Percentiles rank a stretch among this genome's conserved stretches.
phyloP scores from a whole-genome alignment of 768 basidiomycete species.

The Crepidotus variabilis region DNA sequence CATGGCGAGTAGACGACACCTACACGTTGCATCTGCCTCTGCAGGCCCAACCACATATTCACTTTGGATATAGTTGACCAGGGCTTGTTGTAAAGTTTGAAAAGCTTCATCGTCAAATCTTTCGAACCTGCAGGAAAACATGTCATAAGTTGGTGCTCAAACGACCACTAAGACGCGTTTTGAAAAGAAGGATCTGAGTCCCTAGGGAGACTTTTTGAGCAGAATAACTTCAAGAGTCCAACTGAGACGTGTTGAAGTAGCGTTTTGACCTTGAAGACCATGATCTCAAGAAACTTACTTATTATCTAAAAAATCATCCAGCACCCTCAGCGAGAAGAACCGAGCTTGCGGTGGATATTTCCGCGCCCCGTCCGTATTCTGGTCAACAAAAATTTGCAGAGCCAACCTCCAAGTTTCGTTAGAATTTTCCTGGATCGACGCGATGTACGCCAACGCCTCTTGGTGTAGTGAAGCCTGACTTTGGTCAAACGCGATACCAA shows the following conservation, averaged over 20 bases:
- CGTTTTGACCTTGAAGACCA: not conserved
- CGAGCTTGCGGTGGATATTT: conserved; percentile 71
- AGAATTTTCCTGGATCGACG: conserved; percentile 72
- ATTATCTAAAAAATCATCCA: conserved; percentile 82
- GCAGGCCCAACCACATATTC: conserved; percentile 87
- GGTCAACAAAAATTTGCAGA: conserved; percentile 67
- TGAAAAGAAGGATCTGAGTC: not conserved
- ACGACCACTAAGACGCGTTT: not conserved
- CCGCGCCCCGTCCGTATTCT: conserved; percentile 53
- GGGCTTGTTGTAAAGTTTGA: conserved; percentile 66
- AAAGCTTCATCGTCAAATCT: conserved; percentile 69
- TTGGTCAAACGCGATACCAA: conserved; percentile 84
- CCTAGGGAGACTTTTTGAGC: not conserved
- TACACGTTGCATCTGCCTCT: conserved; percentile 79
- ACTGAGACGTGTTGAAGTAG: not conserved
- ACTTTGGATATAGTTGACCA: conserved; percentile 79
- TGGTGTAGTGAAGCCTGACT: conserved; percentile 68
- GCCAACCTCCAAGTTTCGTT: conserved; percentile 79
- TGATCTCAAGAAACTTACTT: conserved; percentile 47
- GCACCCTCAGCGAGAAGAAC: conserved; percentile 75
- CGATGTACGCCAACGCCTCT: conserved; percentile 83
- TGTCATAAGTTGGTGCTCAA: conserved; percentile 3
- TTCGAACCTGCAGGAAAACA: conserved; percentile 44
- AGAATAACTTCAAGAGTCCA: not conserved
- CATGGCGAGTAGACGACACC: conserved; percentile 27